Conservation (phyloP, 2,329 filamentous ascomycete genomes). For the Penicillium sp. region DNA sequence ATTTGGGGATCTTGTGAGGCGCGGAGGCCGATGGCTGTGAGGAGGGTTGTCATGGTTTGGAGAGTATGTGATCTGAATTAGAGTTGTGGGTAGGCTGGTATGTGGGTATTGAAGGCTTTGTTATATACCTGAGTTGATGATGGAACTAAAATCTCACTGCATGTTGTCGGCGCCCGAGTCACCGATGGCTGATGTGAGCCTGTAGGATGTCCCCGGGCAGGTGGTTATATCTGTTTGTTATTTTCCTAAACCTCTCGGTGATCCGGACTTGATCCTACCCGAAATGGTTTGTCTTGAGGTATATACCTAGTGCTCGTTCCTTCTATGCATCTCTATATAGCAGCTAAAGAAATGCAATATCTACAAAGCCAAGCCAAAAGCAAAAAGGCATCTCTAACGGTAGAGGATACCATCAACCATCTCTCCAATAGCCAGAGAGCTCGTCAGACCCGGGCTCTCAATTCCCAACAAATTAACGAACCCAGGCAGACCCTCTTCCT, state of each 20-base stretch:
- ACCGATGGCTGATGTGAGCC: too few relatives aligned
- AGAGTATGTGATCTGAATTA: too few relatives aligned
- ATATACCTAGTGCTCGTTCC: too few relatives aligned
- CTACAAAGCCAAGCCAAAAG: background rate
- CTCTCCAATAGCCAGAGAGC: slow-evolving; percentile 79
- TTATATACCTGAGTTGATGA: background rate
- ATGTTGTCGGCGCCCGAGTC: background rate
- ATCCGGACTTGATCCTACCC: too few relatives aligned
- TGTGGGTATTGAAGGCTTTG: background rate
- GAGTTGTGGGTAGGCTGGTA: background rate
- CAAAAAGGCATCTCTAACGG: background rate
- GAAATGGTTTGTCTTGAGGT: too few relatives aligned
- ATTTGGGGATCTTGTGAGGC: background rate
- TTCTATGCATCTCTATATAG: background rate
- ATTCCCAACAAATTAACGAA: slow-evolving; percentile 92
- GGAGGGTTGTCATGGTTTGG: background rate
- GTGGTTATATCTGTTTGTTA: too few relatives aligned
- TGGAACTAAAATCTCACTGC: background rate
- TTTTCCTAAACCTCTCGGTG: too few relatives aligned
- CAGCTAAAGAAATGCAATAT: background rate
- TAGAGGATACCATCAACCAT: slow-evolving; percentile 63
- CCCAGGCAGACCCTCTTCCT: slow-evolving; percentile 73
- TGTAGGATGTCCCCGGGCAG: too few relatives aligned
- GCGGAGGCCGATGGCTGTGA: background rate
- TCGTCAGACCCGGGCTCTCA: slow-evolving; percentile 89